A percentile compares a stretch with the other conserved stretches of the same genome.
phyloP scores from a whole-genome alignment of 768 basidiomycete species.

The Rhodotorula taiwanensis region DNA sequence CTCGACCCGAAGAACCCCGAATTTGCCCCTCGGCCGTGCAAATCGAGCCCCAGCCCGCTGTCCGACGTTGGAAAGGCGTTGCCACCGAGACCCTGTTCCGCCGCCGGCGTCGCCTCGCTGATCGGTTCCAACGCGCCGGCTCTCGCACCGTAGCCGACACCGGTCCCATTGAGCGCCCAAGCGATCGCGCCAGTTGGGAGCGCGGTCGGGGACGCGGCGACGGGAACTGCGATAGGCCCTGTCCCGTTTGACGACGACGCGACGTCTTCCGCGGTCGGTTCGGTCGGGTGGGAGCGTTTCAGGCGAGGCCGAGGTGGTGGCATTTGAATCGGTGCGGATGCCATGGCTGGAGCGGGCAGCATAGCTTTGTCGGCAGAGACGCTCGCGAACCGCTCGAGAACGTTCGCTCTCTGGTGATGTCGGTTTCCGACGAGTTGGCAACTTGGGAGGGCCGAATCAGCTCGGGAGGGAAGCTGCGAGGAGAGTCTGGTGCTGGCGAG shows the following conservation, averaged over 20 bases:
- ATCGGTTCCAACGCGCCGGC: constrained; percentile 13
- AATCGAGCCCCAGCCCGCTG: neutral
- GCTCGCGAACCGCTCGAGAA: no score
- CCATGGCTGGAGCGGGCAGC: no score
- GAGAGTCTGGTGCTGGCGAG: no score
- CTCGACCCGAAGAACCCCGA: no score
- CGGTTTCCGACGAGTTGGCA: no score
- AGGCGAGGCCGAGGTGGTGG: neutral
- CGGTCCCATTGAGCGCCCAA: neutral
- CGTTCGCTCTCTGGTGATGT: no score
- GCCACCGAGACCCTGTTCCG: neutral
- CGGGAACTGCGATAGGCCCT: neutral
- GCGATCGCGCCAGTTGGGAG: neutral
- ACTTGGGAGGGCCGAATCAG: no score
- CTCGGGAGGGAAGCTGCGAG: no score
- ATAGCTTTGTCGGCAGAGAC: no score
- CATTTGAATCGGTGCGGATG: neutral
- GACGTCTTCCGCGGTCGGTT: neutral
- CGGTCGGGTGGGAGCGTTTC: constrained; percentile 15
- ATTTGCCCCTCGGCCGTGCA: neutral
- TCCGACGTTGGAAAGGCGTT: no score
- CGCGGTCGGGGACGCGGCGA: neutral
- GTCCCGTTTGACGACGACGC: neutral
- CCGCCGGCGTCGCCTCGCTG: neutral
- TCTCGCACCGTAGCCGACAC: no score